Evolutionary conservation across 2,329 filamentous ascomycete genomes (phyloP).

Genomic region (Penicillium sp.): DNA sequence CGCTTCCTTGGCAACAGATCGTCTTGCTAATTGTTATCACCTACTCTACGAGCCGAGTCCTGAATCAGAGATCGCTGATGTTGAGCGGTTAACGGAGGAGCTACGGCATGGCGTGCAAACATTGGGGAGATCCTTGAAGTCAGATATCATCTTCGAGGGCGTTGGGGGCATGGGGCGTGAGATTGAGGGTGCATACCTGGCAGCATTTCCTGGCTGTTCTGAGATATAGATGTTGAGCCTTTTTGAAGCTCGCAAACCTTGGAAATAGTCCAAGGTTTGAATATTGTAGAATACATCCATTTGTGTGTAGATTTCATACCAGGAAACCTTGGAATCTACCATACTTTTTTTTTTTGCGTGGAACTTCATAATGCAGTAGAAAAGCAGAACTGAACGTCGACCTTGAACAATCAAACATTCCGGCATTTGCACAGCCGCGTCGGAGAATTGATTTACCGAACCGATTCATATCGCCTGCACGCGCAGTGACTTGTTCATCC

Average conservation of each 20-base stretch:
- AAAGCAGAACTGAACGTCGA: no score
- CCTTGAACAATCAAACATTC: no score
- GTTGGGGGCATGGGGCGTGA: constrained; percentile 24
- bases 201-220: constrained; percentile 14
- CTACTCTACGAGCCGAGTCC: constrained; percentile 21
- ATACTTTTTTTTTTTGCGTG: no score
- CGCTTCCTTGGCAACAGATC: constrained; percentile 17
- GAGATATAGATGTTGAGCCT: constrained; percentile 3
- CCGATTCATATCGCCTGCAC: constrained; percentile 3
- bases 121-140: constrained; percentile 17
- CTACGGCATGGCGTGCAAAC: constrained; percentile 21
- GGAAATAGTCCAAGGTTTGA: no score
- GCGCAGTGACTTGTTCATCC: no score
- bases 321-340: no score
- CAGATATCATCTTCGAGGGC: constrained; percentile 26
- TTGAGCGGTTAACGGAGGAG: constrained; percentile 25
- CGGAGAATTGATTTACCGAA: constrained; percentile 3
- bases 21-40: constrained; percentile 21
- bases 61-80: constrained; percentile 24
- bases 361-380: no score
- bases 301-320: no score
- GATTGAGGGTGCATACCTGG: constrained; percentile 24
- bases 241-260: no score
- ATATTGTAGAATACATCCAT: no score
- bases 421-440: background rate